phyloP scores from a whole-genome alignment of 768 basidiomycete genomes.

The Lactarius vividus region DNA sequence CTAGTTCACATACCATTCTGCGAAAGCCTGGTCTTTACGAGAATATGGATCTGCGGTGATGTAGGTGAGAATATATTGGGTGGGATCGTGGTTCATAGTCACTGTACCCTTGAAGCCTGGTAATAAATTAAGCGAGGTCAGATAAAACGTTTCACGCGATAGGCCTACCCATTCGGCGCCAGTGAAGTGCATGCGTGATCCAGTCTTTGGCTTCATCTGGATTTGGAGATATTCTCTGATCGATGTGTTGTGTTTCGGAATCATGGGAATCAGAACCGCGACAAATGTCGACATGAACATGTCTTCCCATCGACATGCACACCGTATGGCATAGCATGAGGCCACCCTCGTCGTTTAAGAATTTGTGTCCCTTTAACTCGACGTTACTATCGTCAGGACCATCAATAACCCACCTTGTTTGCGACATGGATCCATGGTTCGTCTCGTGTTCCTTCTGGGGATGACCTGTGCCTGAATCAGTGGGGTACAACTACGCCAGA shows the following conservation, averaged over 20 bases:
- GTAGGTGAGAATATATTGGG: neutral
- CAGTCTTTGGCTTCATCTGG: constrained; percentile 50
- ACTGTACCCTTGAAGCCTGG: constrained; percentile 59
- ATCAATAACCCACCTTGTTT: constrained; percentile 53
- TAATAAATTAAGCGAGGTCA: neutral
- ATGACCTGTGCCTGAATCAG: constrained; percentile 41
- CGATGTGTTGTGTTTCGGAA: constrained; percentile 46
- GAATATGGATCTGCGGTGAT: constrained; percentile 52
- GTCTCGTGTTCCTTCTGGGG: constrained; percentile 60
- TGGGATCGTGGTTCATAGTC: neutral
- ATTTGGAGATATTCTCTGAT: constrained; percentile 42
- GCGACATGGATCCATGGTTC: constrained; percentile 59
- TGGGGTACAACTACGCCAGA: neutral
- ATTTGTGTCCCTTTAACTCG: constrained; percentile 55
- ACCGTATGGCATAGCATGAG: constrained; percentile 62
- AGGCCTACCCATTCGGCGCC: constrained; percentile 41
- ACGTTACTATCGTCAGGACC: constrained; percentile 47
- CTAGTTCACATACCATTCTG: constrained; percentile 8
- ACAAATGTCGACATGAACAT: constrained; percentile 56
- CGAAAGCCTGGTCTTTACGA: constrained; percentile 51
- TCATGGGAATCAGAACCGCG: constrained; percentile 43
- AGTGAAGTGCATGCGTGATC: constrained; percentile 51
- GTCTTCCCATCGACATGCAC: constrained; percentile 53
- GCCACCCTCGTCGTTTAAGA: constrained; percentile 54
- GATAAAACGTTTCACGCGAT: too few species aligned